These are phyloP conservation scores for Cordyceps cicadae DNA, from an alignment of 2,329 filamentous ascomycete species.

Conservation along the genomic window DNA sequence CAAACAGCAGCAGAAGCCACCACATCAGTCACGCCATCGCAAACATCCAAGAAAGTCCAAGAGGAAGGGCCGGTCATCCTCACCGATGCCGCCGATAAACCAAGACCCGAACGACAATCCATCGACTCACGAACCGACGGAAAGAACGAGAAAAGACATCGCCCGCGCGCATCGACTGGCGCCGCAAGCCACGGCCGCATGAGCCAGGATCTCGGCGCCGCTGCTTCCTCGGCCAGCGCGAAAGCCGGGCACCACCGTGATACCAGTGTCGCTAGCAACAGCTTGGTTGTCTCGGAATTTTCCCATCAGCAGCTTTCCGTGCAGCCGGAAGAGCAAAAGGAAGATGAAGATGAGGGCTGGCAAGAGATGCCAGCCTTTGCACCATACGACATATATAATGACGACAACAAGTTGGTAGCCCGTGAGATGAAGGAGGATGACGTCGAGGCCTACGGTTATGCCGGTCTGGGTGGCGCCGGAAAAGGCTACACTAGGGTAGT, in stretches of 20 bases:
- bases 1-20: background rate
- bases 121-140: background rate
- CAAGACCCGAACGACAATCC: background rate
- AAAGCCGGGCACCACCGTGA: conserved; percentile 27
- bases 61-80: background rate
- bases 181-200: background rate
- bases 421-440: conserved; percentile 67
- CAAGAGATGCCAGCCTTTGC: conserved; percentile 92
- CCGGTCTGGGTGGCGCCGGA: conserved; percentile 74
- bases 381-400: conserved; percentile 90
- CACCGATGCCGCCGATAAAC: conserved; percentile 9
- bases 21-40: background rate
- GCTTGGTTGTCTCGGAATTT: conserved; percentile 61
- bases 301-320: conserved; percentile 75
- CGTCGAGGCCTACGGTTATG: conserved; percentile 59
- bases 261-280: conserved; percentile 30
- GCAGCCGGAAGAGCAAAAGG: conserved; percentile 44
- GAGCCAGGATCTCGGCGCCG: conserved; percentile 4
- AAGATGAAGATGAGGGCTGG: conserved; percentile 64
- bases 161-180: conserved; percentile 1
- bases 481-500: conserved; percentile 95
- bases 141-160: background rate
- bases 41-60: background rate
- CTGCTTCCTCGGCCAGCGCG: background rate
- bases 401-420: conserved; percentile 80